Evolutionary conservation across 768 basidiomycete genomes (phyloP).

Genomic region (Pholiota conissans): DNA sequence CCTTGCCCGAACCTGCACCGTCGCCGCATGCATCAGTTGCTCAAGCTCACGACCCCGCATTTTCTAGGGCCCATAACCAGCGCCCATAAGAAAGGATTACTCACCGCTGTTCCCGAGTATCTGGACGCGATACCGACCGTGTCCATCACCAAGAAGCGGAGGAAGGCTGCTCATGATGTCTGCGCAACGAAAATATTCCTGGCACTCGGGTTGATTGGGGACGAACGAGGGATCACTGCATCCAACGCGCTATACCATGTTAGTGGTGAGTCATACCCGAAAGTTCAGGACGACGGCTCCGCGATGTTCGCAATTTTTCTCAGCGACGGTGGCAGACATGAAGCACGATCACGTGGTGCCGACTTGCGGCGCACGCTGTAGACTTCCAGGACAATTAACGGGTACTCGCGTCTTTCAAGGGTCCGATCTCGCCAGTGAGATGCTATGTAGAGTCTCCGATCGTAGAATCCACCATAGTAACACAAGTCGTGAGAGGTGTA

Average conservation of each 20-base stretch:
- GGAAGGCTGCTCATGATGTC: constrained; percentile 2
- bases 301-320: too few species aligned
- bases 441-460: too few species aligned
- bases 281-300: neutral
- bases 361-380: neutral
- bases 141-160: constrained; percentile 17
- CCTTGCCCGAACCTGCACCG: constrained; percentile 15
- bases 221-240: neutral
- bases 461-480: too few species aligned
- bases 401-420: too few species aligned
- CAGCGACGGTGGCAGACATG: neutral
- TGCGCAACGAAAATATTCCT: neutral
- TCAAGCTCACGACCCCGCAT: neutral
- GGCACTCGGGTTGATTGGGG: neutral
- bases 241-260: too few species aligned
- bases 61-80: too few species aligned
- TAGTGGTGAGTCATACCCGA: neutral
- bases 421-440: too few species aligned
- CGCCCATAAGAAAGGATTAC: too few species aligned
- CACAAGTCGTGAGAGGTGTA: too few species aligned
- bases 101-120: constrained; percentile 23
- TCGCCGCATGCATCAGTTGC: neutral
- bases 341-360: neutral
- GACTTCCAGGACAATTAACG: too few species aligned
- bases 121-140: constrained; percentile 19